Base-by-base conservation (phyloP, 2,329 filamentous ascomycete species). In the Plectosphaerella sp. region DNA sequence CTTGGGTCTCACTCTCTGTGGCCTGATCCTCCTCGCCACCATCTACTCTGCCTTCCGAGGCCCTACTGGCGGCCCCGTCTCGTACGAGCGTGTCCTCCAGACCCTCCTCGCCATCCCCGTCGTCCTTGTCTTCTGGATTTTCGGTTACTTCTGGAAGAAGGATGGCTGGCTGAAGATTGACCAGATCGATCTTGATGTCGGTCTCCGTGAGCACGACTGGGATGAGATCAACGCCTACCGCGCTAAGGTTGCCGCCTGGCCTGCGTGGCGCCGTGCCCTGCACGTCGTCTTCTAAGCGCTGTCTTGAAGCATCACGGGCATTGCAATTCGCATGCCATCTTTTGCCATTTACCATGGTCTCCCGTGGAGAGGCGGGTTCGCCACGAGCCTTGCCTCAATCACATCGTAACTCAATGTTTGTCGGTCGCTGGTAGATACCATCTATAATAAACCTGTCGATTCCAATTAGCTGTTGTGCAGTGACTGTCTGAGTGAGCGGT, bases 111-210 rank as follows among this genome's bases (percentile, higher is more conserved):
- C 78, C 11, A 58, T 80, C 1, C 77, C 78, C 16, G 73, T 82
- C 46, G 75, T 82, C 41, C 57, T 81, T 5, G 49, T 69, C 54
- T 84, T 84, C 66, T 84, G 79, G 76, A 47, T 72, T 45, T 62
- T 64, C 45, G 82, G 84, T 7, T 87, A 78, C 63, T 14, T 81
- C 56, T 88, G 84, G 85, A 89, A 89, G 75, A 72, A 80, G 42
- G 66, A 73, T 22, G 77, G 78, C 16, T 88, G 82, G 80, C 72
- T 85, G 50, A 75, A 65, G 22, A 65, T 80, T 3, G 68, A 73
- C 25, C 69, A 88, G 58, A 87, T 89, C 53, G 85, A 89, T 59
- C 76, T 89, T 50, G 84, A 89, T 62, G 78, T 76, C 25, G 85
- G 84, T 55, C 78, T 84, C 39, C 77, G 84, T 53, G 77, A 82